Evolutionary conservation across 768 basidiomycete genomes (phyloP).

Genomic region (Mycena albidolilacea): DNA sequence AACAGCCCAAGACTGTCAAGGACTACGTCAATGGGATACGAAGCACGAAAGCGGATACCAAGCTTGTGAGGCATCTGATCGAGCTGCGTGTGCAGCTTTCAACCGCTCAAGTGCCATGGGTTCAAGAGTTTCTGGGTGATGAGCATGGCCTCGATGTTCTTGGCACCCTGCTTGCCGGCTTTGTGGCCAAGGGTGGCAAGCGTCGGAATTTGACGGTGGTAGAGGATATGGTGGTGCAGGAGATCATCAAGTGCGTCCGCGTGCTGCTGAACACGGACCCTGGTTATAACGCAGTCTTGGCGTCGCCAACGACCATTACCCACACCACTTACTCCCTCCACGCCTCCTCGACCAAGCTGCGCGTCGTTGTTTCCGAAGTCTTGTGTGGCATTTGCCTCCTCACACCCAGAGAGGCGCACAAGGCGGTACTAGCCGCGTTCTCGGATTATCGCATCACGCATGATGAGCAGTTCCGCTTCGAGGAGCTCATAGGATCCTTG

Average conservation of each 20-base stretch:
- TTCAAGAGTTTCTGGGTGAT: constrained; percentile 79
- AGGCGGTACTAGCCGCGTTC: constrained; percentile 80
- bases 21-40: constrained; percentile 78
- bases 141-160: constrained; percentile 79
- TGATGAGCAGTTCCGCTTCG: constrained; percentile 86
- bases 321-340: constrained; percentile 32
- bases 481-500: constrained; percentile 77
- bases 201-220: constrained; percentile 71
- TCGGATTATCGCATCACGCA: constrained; percentile 84
- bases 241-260: constrained; percentile 84
- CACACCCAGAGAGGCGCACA: constrained; percentile 70
- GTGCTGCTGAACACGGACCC: constrained; percentile 85
- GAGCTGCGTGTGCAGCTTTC: constrained; percentile 89
- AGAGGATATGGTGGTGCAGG: constrained; percentile 78
- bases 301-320: constrained; percentile 29
- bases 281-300: constrained; percentile 6
- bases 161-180: constrained; percentile 65
- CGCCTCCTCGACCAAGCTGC: constrained; percentile 56
- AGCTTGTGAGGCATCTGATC: constrained; percentile 83
- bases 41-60: constrained; percentile 68
- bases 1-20: constrained; percentile 58
- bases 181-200: constrained; percentile 81
- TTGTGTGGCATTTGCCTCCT: constrained; percentile 89
- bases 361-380: constrained; percentile 80
- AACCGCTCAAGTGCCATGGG: constrained; percentile 84